Conservation (phyloP, 2,329 filamentous ascomycete species). For the Penicillium sp. region DNA sequence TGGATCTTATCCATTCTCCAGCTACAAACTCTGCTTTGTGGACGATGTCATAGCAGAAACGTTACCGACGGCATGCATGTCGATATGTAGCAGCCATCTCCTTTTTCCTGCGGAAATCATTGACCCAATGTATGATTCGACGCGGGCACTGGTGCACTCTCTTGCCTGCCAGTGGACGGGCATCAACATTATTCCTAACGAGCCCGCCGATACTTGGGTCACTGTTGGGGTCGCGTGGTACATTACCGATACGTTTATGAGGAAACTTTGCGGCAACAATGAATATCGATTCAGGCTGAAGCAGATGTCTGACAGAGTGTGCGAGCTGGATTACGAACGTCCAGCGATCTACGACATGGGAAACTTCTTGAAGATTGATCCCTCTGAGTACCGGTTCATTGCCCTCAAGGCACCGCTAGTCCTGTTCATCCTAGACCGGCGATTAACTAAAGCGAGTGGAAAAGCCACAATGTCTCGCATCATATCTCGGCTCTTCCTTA, state of each 20-base stretch:
- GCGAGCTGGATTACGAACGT: slow-evolving; percentile 72
- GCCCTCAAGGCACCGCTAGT: slow-evolving; percentile 83
- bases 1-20: slow-evolving; percentile 83
- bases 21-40: slow-evolving; percentile 89
- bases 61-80: slow-evolving; percentile 71
- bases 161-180: slow-evolving; percentile 92
- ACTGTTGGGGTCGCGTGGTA: slow-evolving; percentile 86
- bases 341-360: slow-evolving; percentile 80
- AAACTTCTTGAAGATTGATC: slow-evolving; percentile 67
- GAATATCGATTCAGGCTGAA: slow-evolving; percentile 91
- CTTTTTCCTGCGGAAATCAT: slow-evolving; percentile 80
- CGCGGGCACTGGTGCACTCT: slow-evolving; percentile 72
- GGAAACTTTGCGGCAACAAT: slow-evolving; percentile 85
- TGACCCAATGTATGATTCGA: slow-evolving; percentile 76
- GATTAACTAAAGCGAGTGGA: slow-evolving; percentile 80
- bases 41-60: slow-evolving; percentile 78
- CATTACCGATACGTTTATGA: slow-evolving; percentile 92
- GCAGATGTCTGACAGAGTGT: slow-evolving; percentile 70
- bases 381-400: slow-evolving; percentile 85
- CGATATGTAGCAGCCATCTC: slow-evolving; percentile 78
- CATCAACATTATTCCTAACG: slow-evolving; percentile 81
- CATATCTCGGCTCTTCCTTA: slow-evolving; percentile 76
- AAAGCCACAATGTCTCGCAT: slow-evolving; percentile 78
- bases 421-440: slow-evolving; percentile 86
- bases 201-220: slow-evolving; percentile 77